Base-by-base conservation (phyloP, 345 rosid genomes). In the Salix viminalis region DNA sequence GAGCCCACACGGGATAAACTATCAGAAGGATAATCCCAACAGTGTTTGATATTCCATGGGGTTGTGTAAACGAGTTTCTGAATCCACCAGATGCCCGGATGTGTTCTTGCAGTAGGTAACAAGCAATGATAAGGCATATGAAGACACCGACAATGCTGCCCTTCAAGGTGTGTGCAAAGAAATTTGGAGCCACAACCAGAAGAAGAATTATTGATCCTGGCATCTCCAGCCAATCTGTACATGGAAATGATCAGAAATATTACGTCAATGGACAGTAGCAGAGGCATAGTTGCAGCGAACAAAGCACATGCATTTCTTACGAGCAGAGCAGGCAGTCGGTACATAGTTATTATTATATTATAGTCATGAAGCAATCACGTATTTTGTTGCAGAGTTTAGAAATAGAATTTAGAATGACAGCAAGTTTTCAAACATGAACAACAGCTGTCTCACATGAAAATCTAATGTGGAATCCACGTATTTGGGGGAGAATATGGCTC, bases 81-180 rank as follows among this genome's bases (percentile, higher is more conserved):
- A 96, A 89, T 65, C 99, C 99, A 14, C 94, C 99, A 4, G 98
- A 84, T 24, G 99, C 97, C 60, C 94, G 88, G 21, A 96, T 87
- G 85, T 96, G 97, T 78, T 96, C 94, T 79, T 96, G 99, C 74
- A 96, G 78, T 9, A 93, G 86, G 88, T 92, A 96, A 74, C 98
- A 93, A 37, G 91, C 98, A 2, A 96, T 91, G 66, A 83, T 0
- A 34, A 93, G 96, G 78, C 99, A 90, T 69, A 92, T 87, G 2
- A 75, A 42, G 61, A 88, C 91, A 2, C 97, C 94, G 12, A 89
- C 80, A 92, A 88, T 86, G 84, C 84, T 81, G 18, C 74, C 88
- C 79, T 84, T 86, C 72, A 94, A 5, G 21, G 90, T 88, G 64
- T 82, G 80, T 16, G 93, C 88, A 65, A 94, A 80, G 61, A 91